Conservation (phyloP, 2,329 filamentous ascomycete genomes). For the Colletotrichum tamarilloi region DNA sequence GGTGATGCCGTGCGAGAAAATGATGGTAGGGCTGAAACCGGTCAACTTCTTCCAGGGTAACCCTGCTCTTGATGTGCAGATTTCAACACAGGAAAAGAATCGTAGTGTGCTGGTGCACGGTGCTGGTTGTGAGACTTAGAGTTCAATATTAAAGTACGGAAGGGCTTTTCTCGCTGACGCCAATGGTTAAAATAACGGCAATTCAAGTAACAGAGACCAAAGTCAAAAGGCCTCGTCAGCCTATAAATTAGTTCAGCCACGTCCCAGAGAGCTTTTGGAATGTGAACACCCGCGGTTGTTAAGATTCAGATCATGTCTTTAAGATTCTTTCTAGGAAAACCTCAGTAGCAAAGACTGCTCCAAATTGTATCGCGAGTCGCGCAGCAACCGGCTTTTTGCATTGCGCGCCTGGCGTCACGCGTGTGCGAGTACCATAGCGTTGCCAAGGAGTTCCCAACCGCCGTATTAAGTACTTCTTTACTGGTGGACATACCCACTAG, state of each 20-base stretch:
- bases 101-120: slow-evolving; percentile 44
- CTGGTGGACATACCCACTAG: too few species aligned
- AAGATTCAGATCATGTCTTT: neutral
- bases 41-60: slow-evolving; percentile 65
- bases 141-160: neutral
- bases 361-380: too few species aligned
- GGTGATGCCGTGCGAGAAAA: slow-evolving; percentile 73
- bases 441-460: too few species aligned
- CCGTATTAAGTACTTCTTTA: too few species aligned
- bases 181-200: neutral
- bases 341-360: neutral
- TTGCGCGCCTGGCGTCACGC: too few species aligned
- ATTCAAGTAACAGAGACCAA: neutral
- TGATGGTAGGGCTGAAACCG: slow-evolving; percentile 62
- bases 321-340: neutral
- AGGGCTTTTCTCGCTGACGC: too few species aligned
- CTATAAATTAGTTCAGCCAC: neutral
- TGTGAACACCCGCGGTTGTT: neutral
- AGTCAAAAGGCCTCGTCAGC: neutral
- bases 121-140: neutral
- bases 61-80: slow-evolving; percentile 61
- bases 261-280: neutral
- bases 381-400: too few species aligned
- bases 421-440: too few species aligned
- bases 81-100: slow-evolving; percentile 49